Conservation (phyloP, 2,329 filamentous ascomycete species). For the Calycina marina region DNA sequence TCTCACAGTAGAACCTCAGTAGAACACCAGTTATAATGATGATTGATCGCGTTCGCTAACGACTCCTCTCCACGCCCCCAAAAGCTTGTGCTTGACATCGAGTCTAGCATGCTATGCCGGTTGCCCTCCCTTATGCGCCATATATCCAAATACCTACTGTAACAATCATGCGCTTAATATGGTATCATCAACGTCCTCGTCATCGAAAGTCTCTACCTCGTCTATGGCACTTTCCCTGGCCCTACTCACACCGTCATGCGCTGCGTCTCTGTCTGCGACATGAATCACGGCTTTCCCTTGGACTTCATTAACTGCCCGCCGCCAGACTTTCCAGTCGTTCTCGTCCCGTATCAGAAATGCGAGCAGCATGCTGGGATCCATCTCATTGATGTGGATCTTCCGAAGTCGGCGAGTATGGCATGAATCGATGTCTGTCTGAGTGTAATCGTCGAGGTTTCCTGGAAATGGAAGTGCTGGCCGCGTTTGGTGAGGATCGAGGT, state of each 20-base stretch:
- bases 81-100: too few species aligned
- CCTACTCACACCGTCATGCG: constrained; percentile 32
- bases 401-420: constrained; percentile 81
- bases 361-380: constrained; percentile 97
- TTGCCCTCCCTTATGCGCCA: too few species aligned
- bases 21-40: too few species aligned
- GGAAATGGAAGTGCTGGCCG: constrained; percentile 58
- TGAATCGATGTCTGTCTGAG: constrained; percentile 58
- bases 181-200: constrained; percentile 38
- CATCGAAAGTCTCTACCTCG: constrained; percentile 80
- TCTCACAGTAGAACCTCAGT: too few species aligned
- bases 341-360: constrained; percentile 77
- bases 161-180: constrained; percentile 15
- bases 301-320: constrained; percentile 55
- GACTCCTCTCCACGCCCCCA: too few species aligned
- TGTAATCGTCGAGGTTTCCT: constrained; percentile 41
- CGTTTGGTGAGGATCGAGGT: constrained; percentile 86
- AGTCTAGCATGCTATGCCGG: too few species aligned
- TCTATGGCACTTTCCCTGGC: constrained; percentile 67
- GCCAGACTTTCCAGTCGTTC: constrained; percentile 75
- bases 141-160: too few species aligned
- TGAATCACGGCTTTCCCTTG: constrained; percentile 78
- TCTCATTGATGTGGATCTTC: constrained; percentile 70
- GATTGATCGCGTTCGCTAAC: too few species aligned
- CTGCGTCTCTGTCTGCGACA: constrained; percentile 57